Base-by-base conservation (phyloP, 1,284 basidiomycete genomes). In the Coriolopsis trogii region DNA sequence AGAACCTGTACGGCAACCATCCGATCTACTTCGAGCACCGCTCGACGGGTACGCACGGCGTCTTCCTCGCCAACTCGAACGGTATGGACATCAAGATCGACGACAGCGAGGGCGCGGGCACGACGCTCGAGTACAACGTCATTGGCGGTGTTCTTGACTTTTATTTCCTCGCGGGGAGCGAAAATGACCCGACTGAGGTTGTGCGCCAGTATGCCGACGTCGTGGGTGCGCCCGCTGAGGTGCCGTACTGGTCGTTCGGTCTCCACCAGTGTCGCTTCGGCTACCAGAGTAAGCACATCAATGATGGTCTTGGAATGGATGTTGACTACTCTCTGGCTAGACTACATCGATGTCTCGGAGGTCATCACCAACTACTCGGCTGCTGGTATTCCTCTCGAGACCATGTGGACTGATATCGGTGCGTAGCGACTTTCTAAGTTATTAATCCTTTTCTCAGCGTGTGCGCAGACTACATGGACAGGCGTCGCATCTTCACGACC, bases 381-480 rank as follows among this genome's bases (percentile, higher is more conserved):
- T 2, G 81, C 83, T 0, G 64, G 69, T 2, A 88, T 89, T 46
- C 87, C 87, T 3, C 75, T 89, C 3, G 86, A 89, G 66, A 84
- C 83, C 0, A 86, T 87, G 82, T 89, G 86, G 87, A 87, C 84
- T 8, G 87, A 89, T 64, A 89, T 89, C 36, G 84, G 82, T 78
- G 62, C 28, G 67, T 47, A 10, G 42, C 28, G 9, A n/a, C n/a
- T 12, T 46, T 28, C 20, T 28, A 18, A 21, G 23, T 6, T 47
- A 4, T n/a, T 23, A 6, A 24, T 26, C 12, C 6, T n/a, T 5
- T 34, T 21, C 38, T 30, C 16, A 38, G 20, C 0, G 7, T 7
- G 7, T 39, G 12, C 10, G 4, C 40, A 85, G 88, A 91, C 66
- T 90, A 88, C 66, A 89, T 89, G 87, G 73, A 80, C 63, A 70